Base-by-base conservation (phyloP, 208 protist genomes). In the Crithidia brevicula region DNA sequence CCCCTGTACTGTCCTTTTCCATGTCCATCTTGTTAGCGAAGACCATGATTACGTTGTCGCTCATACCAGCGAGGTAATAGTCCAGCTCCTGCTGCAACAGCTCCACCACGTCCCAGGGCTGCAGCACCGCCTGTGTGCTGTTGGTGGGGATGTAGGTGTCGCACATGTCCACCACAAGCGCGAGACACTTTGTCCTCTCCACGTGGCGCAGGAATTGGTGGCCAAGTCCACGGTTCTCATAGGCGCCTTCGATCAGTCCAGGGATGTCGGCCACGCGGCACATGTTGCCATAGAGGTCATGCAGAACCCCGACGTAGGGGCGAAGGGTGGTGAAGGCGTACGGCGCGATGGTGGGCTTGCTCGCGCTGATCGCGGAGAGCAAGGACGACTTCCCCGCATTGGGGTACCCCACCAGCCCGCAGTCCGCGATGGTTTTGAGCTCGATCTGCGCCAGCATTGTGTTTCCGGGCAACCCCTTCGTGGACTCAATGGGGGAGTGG, bases 361-460 rank as follows among this genome's bases (percentile, higher is more conserved):
- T 91, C 10, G 73, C 34, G 58, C 83, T 96, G 50, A 98, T 91
- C 50, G 95, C 86, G n/a, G 81, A 82, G 20, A 98, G 83, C 25
- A 98, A 60, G 15, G 92, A 93, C 3, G 92, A 97, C 81, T 98
- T 98, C 7, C 95, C 95, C 5, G 92, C 89, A 52, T 98, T 98
- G 0, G 95, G 93, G 75, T 93, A 97, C 9, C 95, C 95, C 25
- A 98, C 79, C 28, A 98, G 77, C 9, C 89, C 91, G 50, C 95
- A 92, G 74, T 98, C 94, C 9, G 92, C 95, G 54, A 98, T 88
- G 0, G 82, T 88, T 65, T 97, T 97, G 6, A 98, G 81, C 67
- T 97, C 91, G 33, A 98, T 84, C 56, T 93, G 83, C 11, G 86
- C 88, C 16, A 97, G 75, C 88, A 96, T 93, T 4, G 89, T 94